Percentiles rank a stretch among this genome's conserved stretches.
Conservation (phyloP, 2,329 filamentous ascomycete species). For the Lojkania enalia region DNA sequence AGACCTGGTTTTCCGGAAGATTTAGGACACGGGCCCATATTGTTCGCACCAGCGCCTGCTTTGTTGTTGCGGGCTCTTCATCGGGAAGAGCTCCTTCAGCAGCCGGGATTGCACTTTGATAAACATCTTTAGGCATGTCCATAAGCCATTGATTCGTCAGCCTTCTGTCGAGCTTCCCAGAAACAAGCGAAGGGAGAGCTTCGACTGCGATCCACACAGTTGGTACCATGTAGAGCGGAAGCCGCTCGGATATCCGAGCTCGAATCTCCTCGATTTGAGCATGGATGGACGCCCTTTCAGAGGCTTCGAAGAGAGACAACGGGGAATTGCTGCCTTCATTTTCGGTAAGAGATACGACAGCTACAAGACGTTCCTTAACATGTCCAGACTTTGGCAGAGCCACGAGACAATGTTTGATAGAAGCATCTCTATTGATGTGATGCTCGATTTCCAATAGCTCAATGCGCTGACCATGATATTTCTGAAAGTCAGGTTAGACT, state of each 20-base stretch:
- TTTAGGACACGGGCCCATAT: constrained; percentile 39
- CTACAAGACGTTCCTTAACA: constrained; percentile 18
- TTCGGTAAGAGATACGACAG: constrained; percentile 14
- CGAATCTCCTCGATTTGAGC: constrained; percentile 12
- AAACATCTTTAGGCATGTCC: constrained; percentile 19
- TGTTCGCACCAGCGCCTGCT: constrained; percentile 27
- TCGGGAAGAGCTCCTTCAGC: background rate
- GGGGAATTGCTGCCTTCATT: background rate
- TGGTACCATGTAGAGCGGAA: constrained; percentile 15
- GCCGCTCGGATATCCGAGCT: constrained; percentile 7
- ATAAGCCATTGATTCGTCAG: constrained; percentile 17
- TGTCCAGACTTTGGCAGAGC: constrained; percentile 15
- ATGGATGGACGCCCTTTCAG: constrained; percentile 3
- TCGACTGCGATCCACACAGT: constrained; percentile 22
- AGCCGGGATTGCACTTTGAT: constrained; percentile 19
- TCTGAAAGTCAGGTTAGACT: constrained; percentile 12
- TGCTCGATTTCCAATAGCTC: constrained; percentile 33
- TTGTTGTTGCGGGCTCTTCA: constrained; percentile 11
- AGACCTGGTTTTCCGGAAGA: constrained; percentile 27
- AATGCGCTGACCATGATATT: constrained; percentile 39
- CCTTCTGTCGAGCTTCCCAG: constrained; percentile 22
- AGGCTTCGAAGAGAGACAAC: constrained; percentile 10
- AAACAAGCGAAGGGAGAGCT: constrained; percentile 21
- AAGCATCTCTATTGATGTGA: constrained; percentile 22
- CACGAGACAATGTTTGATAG: constrained; percentile 19